Evolutionary conservation across 352 stramenopile genomes (phyloP).

Genomic region (Phytophthora lateralis): DNA sequence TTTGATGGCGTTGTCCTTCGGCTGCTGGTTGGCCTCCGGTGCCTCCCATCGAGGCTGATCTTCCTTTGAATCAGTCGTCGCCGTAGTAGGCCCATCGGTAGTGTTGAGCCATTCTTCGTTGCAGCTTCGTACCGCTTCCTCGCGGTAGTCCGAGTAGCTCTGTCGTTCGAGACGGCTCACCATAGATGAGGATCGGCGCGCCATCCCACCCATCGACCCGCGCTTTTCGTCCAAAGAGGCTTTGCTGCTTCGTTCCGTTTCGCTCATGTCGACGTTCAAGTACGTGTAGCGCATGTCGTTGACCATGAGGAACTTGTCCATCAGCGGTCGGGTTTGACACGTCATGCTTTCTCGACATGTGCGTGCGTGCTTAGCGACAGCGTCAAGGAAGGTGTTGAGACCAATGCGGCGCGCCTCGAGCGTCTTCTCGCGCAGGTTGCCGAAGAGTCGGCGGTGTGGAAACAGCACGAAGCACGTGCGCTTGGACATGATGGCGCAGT

Average conservation of each 20-base stretch:
- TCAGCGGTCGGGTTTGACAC: constrained; percentile 74
- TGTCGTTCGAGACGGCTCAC: constrained; percentile 41
- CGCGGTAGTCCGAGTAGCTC: constrained; percentile 43
- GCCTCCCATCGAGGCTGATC: constrained; percentile 32
- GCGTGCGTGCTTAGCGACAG: constrained; percentile 76
- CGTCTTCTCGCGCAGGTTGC: constrained; percentile 73
- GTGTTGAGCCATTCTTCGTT: constrained; percentile 34
- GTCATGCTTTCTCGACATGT: constrained; percentile 72
- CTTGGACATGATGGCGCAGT: constrained; percentile 83
- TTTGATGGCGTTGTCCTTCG: constrained; percentile 43
- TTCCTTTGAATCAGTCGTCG: constrained; percentile 36
- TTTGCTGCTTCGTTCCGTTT: constrained; percentile 56
- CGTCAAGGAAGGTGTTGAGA: constrained; percentile 79
- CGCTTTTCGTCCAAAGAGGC: constrained; percentile 35
- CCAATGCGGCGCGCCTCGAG: constrained; percentile 76
- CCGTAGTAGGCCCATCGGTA: constrained; percentile 9
- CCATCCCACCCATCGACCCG: constrained; percentile 27
- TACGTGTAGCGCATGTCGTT: constrained; percentile 91
- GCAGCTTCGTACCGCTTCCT: constrained; percentile 37
- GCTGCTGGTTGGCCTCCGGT: constrained; percentile 7
- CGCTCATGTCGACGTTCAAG: constrained; percentile 83
- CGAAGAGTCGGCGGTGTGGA: constrained; percentile 74
- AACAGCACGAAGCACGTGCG: constrained; percentile 86
- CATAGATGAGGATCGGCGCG: constrained; percentile 31
- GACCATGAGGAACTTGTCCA: constrained; percentile 90